These are phyloP conservation scores for Coemansia sp. DNA, from an alignment of 192 early-diverging fungal species.

Conservation along the genomic window DNA sequence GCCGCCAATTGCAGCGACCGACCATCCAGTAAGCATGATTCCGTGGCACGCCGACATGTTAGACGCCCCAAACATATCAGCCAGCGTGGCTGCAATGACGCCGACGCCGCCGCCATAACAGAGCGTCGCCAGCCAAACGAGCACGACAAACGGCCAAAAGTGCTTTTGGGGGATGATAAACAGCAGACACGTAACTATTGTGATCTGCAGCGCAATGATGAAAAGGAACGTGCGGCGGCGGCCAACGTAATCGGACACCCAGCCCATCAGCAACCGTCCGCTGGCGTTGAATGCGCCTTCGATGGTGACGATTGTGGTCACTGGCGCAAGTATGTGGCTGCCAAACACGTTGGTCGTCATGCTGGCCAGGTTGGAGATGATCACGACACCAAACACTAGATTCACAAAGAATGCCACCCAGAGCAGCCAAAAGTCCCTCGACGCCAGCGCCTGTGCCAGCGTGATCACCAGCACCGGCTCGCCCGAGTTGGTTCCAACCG, in stretches of 20 bases:
- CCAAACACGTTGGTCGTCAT: conserved; percentile 62
- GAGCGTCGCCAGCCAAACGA: conserved; percentile 64
- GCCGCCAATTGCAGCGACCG: conserved; percentile 70
- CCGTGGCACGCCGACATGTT: conserved; percentile 76
- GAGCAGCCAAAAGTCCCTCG: conserved; percentile 61
- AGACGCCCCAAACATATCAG: conserved; percentile 79
- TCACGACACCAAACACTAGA: conserved; percentile 62
- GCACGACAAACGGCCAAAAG: conserved; percentile 63
- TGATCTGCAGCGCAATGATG: conserved; percentile 60
- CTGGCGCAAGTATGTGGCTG: conserved; percentile 26
- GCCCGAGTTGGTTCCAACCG: conserved; percentile 55
- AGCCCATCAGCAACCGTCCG: conserved; percentile 60
- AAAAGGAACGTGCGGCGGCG: conserved; percentile 71
- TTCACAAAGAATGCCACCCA: conserved; percentile 68
- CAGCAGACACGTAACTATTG: conserved; percentile 62
- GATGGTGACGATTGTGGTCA: conserved; percentile 58
- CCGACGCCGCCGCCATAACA: conserved; percentile 80
- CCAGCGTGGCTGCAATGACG: conserved; percentile 71
- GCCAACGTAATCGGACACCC: conserved; percentile 59
- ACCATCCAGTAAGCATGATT: conserved; percentile 76
- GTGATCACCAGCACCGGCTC: conserved; percentile 57
- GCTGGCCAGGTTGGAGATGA: conserved; percentile 65
- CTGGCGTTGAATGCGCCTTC: conserved; percentile 62
- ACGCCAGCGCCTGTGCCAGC: conserved; percentile 58
- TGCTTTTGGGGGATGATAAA: conserved; percentile 54